Base-by-base conservation (phyloP, 768 basidiomycete genomes). In the Lepiota subincarnata region DNA sequence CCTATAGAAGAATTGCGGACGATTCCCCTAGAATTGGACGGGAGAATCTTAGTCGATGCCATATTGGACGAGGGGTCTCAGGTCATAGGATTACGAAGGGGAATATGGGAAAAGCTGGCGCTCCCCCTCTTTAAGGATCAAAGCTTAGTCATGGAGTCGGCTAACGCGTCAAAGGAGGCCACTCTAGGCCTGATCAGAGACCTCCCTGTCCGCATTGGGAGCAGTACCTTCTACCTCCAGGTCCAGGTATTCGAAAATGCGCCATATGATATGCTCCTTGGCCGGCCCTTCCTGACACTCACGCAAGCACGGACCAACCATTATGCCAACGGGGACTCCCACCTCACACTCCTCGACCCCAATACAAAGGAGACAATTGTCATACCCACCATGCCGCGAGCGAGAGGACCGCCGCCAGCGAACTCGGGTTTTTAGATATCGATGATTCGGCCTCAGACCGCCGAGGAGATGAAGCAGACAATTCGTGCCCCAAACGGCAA, bases 221-320 rank as follows among this genome's bases (percentile, higher is more conserved):
- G 43, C 3, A 48, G 44, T 1, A 40, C 34, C 2, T 53, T 62
- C 28, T 58, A 58, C 34, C n/a, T 60, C 4, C 61, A 62, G 28
- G 57, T 58, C 11, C 57, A 62, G 6, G 56, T 62, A 2, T 42
- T 60, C 3, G 45, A 60, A 16, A 42, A 56, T 5, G 57, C 59
- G 6, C 47, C 61, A 16, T 62, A 58, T 16, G 55, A 60, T 10
- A 50, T 62, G 28, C 55, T 62, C 1, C 40, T 62, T 1, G 55
- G 59, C 1, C 20, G 43, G 1, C 59, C 57, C 0, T 62, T 62
- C 50, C 39, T 57, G 0, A 53, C 42, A 0, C 37, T 56, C 2
- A 53, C 50, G 6, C 11, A 48, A n/a, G 50, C 34, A 4, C 39
- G 19, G 5, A 48, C 41, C 1, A 26, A 53, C 3, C 45, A 53